phyloP scores from a whole-genome alignment of 768 basidiomycete species.

The Boletus fagicola region DNA sequence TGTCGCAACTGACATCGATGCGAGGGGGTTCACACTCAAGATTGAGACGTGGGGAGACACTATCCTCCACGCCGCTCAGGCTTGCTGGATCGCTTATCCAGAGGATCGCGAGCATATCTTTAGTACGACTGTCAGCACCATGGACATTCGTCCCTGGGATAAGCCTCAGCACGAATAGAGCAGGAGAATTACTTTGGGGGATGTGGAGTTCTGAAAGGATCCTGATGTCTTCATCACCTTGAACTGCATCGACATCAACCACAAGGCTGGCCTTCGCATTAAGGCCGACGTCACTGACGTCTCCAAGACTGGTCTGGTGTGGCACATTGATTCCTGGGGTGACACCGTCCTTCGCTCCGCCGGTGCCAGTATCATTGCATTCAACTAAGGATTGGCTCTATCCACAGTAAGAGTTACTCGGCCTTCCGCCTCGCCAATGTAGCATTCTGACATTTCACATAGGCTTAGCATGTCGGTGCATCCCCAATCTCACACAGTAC shows the following conservation, averaged over 20 bases:
- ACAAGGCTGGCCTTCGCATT: slow-evolving; percentile 10
- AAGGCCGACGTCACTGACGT: slow-evolving; percentile 7
- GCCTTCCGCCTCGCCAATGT: neutral
- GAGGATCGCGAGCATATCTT: slow-evolving; percentile 18
- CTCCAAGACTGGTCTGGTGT: slow-evolving; percentile 3
- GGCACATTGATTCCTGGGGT: slow-evolving; percentile 10
- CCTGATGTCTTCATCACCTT: slow-evolving; percentile 18
- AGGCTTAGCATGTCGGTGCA: neutral
- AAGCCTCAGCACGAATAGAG: slow-evolving; percentile 3
- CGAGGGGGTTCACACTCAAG: slow-evolving; percentile 14
- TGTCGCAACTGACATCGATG: slow-evolving; percentile 11
- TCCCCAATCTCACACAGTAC: neutral
- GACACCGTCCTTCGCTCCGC: slow-evolving; percentile 1
- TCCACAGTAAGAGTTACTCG: neutral
- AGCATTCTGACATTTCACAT: no score
- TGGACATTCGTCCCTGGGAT: neutral
- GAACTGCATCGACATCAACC: slow-evolving; percentile 14
- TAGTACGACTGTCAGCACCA: slow-evolving; percentile 14
- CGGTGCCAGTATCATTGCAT: neutral
- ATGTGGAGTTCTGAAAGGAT: slow-evolving; percentile 10
- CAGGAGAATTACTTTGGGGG: slow-evolving; percentile 5
- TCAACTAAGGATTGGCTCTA: neutral
- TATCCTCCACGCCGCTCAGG: neutral
- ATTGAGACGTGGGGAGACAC: slow-evolving; percentile 14
- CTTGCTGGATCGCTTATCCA: slow-evolving; percentile 23